phyloP scores from a whole-genome alignment of 768 basidiomycete species.

The Xanthoconium stramineum region DNA sequence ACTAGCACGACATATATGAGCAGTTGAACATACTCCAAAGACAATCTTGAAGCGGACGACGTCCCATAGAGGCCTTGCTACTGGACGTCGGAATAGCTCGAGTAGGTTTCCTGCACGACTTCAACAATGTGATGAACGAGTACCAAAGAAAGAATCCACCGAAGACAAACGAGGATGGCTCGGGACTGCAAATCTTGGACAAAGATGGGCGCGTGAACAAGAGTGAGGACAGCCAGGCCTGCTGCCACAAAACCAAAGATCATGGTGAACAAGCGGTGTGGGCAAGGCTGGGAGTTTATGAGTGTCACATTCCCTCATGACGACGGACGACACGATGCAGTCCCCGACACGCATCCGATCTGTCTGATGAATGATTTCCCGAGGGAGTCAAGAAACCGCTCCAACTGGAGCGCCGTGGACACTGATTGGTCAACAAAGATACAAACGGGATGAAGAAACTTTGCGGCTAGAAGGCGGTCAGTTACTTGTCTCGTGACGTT shows the following conservation, averaged over 20 bases:
- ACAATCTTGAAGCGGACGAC: constrained; percentile 28
- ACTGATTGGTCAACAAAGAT: too few relatives aligned
- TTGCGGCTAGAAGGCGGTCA: neutral
- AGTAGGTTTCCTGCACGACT: constrained; percentile 24
- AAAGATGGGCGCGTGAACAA: constrained; percentile 10
- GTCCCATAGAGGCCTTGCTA: constrained; percentile 31
- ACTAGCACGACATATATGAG: too few relatives aligned
- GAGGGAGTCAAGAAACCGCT: neutral
- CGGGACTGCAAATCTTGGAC: constrained; percentile 19
- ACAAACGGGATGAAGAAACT: too few relatives aligned
- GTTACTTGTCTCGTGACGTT: neutral
- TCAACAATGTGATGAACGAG: constrained; percentile 22
- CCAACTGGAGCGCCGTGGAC: neutral
- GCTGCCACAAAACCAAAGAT: neutral
- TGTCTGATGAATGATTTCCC: neutral
- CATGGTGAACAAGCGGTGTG: constrained; percentile 9
- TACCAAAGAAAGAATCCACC: constrained; percentile 8
- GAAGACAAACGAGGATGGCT: constrained; percentile 21
- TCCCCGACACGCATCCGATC: neutral
- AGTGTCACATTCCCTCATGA: constrained; percentile 3
- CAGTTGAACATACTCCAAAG: constrained; percentile 21
- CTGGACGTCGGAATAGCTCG: constrained; percentile 27
- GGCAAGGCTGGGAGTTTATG: constrained; percentile 1
- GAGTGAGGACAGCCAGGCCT: constrained; percentile 5
- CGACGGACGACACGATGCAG: neutral